Evolutionary conservation across 495 filamentous ascomycete species (phyloP), one percentile per base, ranked within the genome.

Genomic region (Umbilicaria muhlenbergii): DNA sequence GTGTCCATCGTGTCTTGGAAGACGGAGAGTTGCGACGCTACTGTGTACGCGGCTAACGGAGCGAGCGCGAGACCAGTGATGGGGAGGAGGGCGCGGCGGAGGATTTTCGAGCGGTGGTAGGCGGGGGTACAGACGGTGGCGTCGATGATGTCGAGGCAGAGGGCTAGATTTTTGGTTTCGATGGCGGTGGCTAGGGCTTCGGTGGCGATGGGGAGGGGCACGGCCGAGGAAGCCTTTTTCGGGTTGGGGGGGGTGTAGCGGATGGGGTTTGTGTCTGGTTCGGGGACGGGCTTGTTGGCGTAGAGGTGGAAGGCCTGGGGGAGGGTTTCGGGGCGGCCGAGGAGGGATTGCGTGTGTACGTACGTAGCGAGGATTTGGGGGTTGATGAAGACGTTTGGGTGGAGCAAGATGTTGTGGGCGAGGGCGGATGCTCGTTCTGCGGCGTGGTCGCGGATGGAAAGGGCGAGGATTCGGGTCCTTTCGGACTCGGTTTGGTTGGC

Each of bases 381-480:
- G 4, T 86, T 80, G 52, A 98, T 86, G 65, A 87, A 88, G 33
- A 94, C 75, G 24, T 75, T 70, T 4, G 86, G 80, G 47, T 91
- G 75, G 31, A 74, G 69, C 38, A 95, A 42, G 39, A 94, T 65
- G 0, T 65, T 56, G 54, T 82, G 80, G 41, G 77, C 75, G 11
- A 71, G 57, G 11, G 59, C 47, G 17, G 74, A 72, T 46, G 83
- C 54, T 11, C 59, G 49, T 11, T 72, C 64, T 21, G 66, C 60
- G 31, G 62, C 39, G 12, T 43, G 48, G 13, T 52, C 46, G 16
- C 56, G 51, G 2, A 35, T 8, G 41, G 52, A 39, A 32, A 35
- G 32, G 13, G 53, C 24, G 17, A 28, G 24, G 24, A 28, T 6
- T 28, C 4, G 5, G 24, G 35, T 15, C 10, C 14, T 6, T 12